A percentile compares a stretch with the other conserved stretches of the same genome.
These are phyloP conservation scores for Ceratonia siliqua DNA, from an alignment of 306 rosid species.

Conservation along the genomic window DNA sequence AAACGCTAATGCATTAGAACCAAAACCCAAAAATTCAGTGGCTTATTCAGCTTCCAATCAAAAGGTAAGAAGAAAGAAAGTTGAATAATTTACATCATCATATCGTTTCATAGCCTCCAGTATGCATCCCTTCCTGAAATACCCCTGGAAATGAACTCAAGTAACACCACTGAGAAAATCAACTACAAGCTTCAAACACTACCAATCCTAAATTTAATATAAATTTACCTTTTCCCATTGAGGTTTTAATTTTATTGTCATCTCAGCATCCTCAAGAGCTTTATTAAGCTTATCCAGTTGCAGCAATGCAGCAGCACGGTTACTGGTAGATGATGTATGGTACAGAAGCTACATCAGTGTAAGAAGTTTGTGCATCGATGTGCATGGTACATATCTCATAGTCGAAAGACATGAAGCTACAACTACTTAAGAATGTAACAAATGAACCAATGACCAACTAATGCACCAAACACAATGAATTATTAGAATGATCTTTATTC, in stretches of 20 bases:
- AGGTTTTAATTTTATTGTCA: slow-evolving; percentile 79
- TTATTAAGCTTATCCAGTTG: slow-evolving; percentile 89
- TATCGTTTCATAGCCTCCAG: slow-evolving; percentile 92
- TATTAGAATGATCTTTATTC: not conserved
- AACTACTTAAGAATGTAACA: slow-evolving; percentile 6
- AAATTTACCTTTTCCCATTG: slow-evolving; percentile 89
- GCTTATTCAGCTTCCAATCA: not conserved
- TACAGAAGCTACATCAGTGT: slow-evolving; percentile 31
- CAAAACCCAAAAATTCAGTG: slow-evolving; percentile 23
- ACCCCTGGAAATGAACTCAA: slow-evolving; percentile 68
- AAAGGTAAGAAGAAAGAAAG: slow-evolving; percentile 25
- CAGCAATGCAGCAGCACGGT: slow-evolving; percentile 97
- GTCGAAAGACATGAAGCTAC: not conserved
- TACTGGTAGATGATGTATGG: slow-evolving; percentile 54
- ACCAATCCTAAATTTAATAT: not conserved
- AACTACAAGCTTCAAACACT: slow-evolving; percentile 24
- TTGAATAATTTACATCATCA: slow-evolving; percentile 61
- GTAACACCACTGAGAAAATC: slow-evolving; percentile 16
- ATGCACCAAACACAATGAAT: not conserved
- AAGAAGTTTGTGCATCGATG: slow-evolving; percentile 13
- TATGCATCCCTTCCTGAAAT: slow-evolving; percentile 96
- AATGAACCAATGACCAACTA: slow-evolving; percentile 1
- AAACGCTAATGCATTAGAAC: slow-evolving; percentile 36
- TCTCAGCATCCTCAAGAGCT: slow-evolving; percentile 97
- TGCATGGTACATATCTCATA: not conserved